Conservation (phyloP, 1,139 yeast genomes). For the Hansenula lynferdii region DNA sequence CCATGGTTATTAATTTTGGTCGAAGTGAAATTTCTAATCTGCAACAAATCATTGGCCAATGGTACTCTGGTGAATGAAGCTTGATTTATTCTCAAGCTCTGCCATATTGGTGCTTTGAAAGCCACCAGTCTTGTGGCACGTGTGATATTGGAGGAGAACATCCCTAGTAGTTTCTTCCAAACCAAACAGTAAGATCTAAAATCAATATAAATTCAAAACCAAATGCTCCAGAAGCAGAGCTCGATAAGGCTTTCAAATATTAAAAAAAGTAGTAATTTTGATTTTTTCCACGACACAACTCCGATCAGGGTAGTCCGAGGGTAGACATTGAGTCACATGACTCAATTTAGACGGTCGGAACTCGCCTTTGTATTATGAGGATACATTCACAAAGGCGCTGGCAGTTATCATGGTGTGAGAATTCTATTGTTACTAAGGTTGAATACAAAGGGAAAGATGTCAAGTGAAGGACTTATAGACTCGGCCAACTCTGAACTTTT, state of each 20-base stretch:
- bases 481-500: conserved; percentile 45
- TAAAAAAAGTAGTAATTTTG: not conserved
- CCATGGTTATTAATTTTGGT: conserved; percentile 49
- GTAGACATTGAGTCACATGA: conserved; percentile 1
- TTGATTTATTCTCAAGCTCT: not conserved
- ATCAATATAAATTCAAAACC: not conserved
- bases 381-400: too few species aligned
- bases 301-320: conserved; percentile 1
- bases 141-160: not conserved
- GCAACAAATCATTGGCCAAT: conserved; percentile 14
- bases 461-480: conserved; percentile 18
- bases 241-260: not conserved
- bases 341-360: not conserved
- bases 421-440: too few species aligned
- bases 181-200: not conserved
- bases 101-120: not conserved
- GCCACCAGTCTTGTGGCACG: not conserved
- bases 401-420: too few species aligned
- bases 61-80: not conserved
- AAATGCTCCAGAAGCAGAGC: not conserved
- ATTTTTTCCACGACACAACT: not conserved
- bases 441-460: too few species aligned
- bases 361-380: too few species aligned
- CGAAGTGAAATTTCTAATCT: conserved; percentile 19
- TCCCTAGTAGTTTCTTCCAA: too few species aligned